Percentiles rank a stretch among this genome's conserved stretches.
Evolutionary conservation across 805 yeast species (phyloP).

Genomic region (Wickerhamiella azymoides): DNA sequence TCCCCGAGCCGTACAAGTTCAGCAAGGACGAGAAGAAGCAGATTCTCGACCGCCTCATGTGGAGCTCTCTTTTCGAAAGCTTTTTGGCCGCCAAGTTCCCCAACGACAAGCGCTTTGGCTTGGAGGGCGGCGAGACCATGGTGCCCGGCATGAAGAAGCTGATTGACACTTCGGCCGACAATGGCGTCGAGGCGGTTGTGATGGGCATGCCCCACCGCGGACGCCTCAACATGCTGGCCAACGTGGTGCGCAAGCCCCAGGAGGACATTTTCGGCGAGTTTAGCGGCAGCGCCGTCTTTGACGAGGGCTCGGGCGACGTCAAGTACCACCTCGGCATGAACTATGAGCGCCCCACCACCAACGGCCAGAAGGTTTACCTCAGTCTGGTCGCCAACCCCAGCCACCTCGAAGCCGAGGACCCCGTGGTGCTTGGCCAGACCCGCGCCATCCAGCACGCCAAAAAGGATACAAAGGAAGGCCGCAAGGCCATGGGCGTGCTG

Average conservation of each 20-base stretch:
- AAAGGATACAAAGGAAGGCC: constrained; percentile 57
- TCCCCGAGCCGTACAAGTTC: constrained; percentile 74
- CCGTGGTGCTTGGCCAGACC: constrained; percentile 95
- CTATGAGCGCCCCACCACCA: constrained; percentile 96
- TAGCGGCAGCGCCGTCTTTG: constrained; percentile 76
- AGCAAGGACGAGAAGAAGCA: constrained; percentile 85
- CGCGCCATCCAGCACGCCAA: constrained; percentile 91
- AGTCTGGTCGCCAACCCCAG: constrained; percentile 98
- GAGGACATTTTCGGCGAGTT: constrained; percentile 96
- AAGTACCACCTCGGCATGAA: constrained; percentile 99
- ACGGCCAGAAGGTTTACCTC: constrained; percentile 90
- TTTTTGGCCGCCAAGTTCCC: constrained; percentile 94
- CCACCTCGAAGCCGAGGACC: constrained; percentile 98
- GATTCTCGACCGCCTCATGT: constrained; percentile 86
- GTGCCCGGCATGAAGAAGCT: constrained; percentile 95
- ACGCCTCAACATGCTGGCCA: constrained; percentile 91
- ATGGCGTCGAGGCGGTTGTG: constrained; percentile 89
- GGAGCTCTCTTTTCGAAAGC: constrained; percentile 90
- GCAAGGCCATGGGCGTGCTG: constrained; percentile 82
- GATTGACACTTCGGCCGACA: constrained; percentile 74
- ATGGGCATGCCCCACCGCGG: constrained; percentile 99
- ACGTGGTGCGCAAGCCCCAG: constrained; percentile 96
- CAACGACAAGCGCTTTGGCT: constrained; percentile 94
- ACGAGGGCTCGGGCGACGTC: constrained; percentile 98
- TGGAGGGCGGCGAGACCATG: constrained; percentile 95